Conservation (phyloP, 1,284 basidiomycete species). For the Ceratobasidium sp. region DNA sequence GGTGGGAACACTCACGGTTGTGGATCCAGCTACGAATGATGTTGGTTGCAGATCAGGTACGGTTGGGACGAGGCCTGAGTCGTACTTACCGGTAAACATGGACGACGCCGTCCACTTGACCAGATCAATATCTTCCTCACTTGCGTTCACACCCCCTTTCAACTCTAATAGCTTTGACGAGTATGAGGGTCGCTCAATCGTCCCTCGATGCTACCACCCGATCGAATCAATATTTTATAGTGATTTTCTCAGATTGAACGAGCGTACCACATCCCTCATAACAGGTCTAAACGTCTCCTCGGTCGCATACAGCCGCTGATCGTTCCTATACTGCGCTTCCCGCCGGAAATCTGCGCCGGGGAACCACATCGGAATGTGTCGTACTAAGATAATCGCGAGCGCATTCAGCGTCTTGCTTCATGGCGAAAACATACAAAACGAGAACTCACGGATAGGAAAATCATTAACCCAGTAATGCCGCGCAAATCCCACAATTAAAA, state of each 20-base stretch:
- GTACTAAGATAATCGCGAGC: not conserved
- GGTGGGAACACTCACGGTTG: constrained; percentile 1
- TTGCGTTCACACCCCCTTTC: constrained; percentile 19
- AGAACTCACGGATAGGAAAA: constrained; percentile 26
- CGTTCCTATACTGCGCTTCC: not conserved
- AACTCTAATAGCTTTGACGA: constrained; percentile 26
- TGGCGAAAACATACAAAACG: no score
- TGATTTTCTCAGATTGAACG: not conserved
- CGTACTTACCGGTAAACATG: constrained; percentile 30
- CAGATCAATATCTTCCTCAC: constrained; percentile 29
- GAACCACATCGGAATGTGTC: constrained; percentile 18
- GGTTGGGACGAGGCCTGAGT: no score
- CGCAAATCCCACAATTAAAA: not conserved
- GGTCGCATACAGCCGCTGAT: not conserved
- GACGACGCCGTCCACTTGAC: constrained; percentile 15
- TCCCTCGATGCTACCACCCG: not conserved
- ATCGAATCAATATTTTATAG: not conserved
- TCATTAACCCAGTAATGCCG: constrained; percentile 29
- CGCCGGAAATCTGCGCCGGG: constrained; percentile 11
- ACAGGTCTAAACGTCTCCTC: constrained; percentile 12
- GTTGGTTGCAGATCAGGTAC: not conserved
- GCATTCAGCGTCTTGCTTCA: no score
- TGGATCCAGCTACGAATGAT: not conserved
- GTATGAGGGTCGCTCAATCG: constrained; percentile 14
- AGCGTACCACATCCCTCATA: constrained; percentile 9